Evolutionary conservation across 441 rosid species (phyloP).

Genomic region (Pelargonium australe): DNA sequence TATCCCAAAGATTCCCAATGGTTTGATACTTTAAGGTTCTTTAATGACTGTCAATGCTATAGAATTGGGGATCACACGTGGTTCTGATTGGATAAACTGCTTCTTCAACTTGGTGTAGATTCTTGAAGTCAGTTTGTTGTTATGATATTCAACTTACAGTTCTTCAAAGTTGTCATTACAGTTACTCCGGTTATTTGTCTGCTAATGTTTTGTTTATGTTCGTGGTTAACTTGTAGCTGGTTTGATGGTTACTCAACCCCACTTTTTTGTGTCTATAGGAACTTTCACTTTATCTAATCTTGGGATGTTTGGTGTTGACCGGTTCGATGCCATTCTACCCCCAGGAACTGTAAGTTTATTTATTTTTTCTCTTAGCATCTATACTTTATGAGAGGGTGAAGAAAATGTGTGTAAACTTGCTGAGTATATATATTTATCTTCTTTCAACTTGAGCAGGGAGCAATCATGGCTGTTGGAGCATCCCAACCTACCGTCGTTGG

Average conservation of each 20-base stretch:
- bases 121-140: too few relatives aligned
- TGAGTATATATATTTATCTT: conserved; percentile 14
- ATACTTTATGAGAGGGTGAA: conserved; percentile 1
- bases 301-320: conserved; percentile 92
- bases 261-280: conserved; percentile 33
- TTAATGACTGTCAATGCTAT: too few relatives aligned
- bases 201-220: too few relatives aligned
- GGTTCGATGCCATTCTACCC: conserved; percentile 91
- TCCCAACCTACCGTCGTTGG: conserved; percentile 83
- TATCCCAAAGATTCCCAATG: too few relatives aligned
- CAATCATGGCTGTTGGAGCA: conserved; percentile 95
- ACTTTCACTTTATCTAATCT: conserved; percentile 93
- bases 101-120: too few relatives aligned
- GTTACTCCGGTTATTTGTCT: too few relatives aligned
- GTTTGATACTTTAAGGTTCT: too few relatives aligned
- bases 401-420: too few relatives aligned
- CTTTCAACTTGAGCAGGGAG: conserved; percentile 53
- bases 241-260: not conserved
- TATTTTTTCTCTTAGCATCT: not conserved
- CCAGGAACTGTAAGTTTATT: conserved; percentile 79
- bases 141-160: too few relatives aligned
- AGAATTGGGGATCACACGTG: too few relatives aligned
- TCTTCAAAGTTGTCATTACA: too few relatives aligned
- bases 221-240: not conserved
- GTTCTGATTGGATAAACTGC: too few relatives aligned